Evolutionary conservation across 306 rosid species (phyloP), one percentile per base, ranked within the genome.

Genomic region (Hippophae gyantsensis): DNA sequence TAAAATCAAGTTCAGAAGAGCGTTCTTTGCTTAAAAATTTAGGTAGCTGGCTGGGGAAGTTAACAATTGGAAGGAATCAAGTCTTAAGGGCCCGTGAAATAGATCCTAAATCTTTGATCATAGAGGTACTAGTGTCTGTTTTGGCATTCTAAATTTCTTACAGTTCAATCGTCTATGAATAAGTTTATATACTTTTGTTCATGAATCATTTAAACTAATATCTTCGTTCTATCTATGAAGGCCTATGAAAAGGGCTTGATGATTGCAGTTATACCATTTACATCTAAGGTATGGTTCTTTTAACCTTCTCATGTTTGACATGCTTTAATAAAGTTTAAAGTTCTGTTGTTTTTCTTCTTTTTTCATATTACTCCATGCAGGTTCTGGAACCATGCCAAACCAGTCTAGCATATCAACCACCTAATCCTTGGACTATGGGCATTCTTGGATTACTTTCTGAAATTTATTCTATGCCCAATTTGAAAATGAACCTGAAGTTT

Each of bases 371-470:
- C 18, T 52, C 69, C 61, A 40, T 79, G 70, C 80, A 93, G 99
- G 56, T 89, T 67, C 78, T 93, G 50, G 97, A 93, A 77, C 97
- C 99, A 53, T 93, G 99, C 67, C 94, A 84, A 69, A 86, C 59
- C 66, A 93, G 99, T 78, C 78, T 86, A 68, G 99, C 99, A 1
- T 93, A 93, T 74, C 97, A 86, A 69, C 99, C 99, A 18, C 99
- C 99, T 23, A 93, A 93, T 72, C 99, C 99, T 56, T 93, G 99
- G 99, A 89, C 99, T 52, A 86, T 93, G 99, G 97, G 99, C 72
- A 93, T 93, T 80, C 86, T 93, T 77, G 99, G 95, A 78, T 80
- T 93, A 67, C 97, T 93, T 62, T 86, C 81, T 66, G 99, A 93
- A 82, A 89, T 93, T 61, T 93, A 86, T 84, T 93, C 96, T 70